Evolutionary conservation across 257 asterid genomes (phyloP), one percentile per base, ranked within the genome.

Genomic region (Lycium ferocissimum): DNA sequence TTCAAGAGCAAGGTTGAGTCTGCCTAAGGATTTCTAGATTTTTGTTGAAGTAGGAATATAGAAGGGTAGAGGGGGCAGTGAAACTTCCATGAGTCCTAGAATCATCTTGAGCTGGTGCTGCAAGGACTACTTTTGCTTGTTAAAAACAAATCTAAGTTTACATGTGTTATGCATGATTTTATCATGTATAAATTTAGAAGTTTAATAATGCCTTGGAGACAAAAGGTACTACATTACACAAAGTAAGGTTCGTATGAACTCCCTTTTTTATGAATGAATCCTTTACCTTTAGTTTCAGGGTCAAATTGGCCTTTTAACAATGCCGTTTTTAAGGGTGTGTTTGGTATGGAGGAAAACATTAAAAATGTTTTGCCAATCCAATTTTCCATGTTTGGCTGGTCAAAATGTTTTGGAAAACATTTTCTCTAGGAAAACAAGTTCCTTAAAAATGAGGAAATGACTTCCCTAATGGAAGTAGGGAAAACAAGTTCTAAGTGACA

Each of bases 11-110:
- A 53, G 20, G 66, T 53, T 53, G 45, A 47, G 65, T 53, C 66
- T 33, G 66, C 33, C 65, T 78, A 76, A 76, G 82, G 49, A 53
- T 78, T 78, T 53, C 66, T 26, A 53, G 10, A 53, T 51, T 78
- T 26, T 78, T 7, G 4, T 26, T 15, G 15, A 78, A 14, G 17
- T 26, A 53, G 33, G 45, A 78, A 78, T 53, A 78, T 53, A 33
- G 9, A 53, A 53, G 33, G 66, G 66, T 12, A 6, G 33, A 53
- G 65, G 49, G 63, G 17, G 33, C 33, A 14, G 65, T 9, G 65
- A 54, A 33, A 53, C 53, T 2, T 17, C 22, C 22, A 3, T 51
- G 62, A 51, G 22, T 76, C 18, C 26, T 76, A 76, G 13, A 76
- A 22, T 76, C 45, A 76, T 26, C 81, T 51, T 49, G 49, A 76